Base-by-base conservation (phyloP, 768 basidiomycete species). In the Rhodosporidiobolus odoratus region DNA sequence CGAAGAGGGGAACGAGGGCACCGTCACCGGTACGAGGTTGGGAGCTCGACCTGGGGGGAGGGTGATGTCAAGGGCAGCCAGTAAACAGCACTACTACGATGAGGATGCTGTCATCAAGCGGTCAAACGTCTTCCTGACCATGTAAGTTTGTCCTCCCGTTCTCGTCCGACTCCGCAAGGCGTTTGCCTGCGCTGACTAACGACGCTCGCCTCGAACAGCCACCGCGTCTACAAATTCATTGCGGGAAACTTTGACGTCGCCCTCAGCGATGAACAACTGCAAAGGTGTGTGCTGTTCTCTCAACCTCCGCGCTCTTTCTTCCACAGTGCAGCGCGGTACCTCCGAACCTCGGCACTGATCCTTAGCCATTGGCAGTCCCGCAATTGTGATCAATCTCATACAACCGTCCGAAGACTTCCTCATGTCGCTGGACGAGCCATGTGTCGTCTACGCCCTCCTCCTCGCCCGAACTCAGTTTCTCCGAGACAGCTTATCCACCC, bases 401-500 rank as follows among this genome's bases (percentile, higher is more conserved):
- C 48, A 53, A 7, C 74, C 70, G 1, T 27, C 62, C 32, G 70
- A 67, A 25, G 57, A 47, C 1, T 27, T 41, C 30, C 50, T 69
- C 25, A 57, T 59, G 16, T 41, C 48, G 17, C 15, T 48, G 19
- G 35, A 67, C 38, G 68, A 68, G 5, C 68, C 70, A 1, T 69
- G 40, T 1, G 69, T 72, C 56, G 74, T 75, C 64, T 75, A 75
- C 65, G 69, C 66, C 40, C 74, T 75, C 57, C 68, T 75, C 47
- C 67, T 75, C 16, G 32, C 32, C 40, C 74, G 74, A 8, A 69
- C 72, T 43, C 70, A 75, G 37, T 75, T 69, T 67, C 37, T 75
- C 32, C 66, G 68, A 41, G 70, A 75, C 17, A 40, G 62, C 40
- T 41, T 58, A 9, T 41, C 56, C 15, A 50, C 58, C 6, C 70